These are phyloP conservation scores for Fusarium odoratissimum DNA, from an alignment of 2,329 filamentous ascomycete genomes.

Conservation along the genomic window DNA sequence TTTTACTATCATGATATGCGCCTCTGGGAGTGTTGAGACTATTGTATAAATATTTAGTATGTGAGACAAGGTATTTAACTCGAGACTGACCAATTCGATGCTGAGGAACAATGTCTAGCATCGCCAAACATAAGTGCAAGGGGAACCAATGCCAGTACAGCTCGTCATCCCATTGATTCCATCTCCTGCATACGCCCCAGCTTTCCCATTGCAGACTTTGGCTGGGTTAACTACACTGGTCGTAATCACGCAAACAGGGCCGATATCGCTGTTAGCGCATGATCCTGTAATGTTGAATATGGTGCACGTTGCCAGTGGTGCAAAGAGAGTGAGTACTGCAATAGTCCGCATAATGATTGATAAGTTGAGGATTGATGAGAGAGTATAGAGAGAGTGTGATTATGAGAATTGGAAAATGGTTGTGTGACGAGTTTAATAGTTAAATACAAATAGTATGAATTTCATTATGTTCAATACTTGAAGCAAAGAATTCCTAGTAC, in stretches of 20 bases:
- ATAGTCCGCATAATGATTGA: background rate
- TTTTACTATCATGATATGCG: accelerated
- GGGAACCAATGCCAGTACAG: background rate
- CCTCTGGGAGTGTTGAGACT: too few relatives aligned
- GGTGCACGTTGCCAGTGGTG: background rate
- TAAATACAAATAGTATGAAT: background rate
- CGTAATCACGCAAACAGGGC: background rate
- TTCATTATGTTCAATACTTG: accelerated
- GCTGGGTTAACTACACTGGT: background rate
- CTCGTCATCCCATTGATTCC: background rate
- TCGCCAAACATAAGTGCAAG: slow-evolving; percentile 3
- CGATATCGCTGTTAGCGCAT: background rate
- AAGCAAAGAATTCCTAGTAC: too few relatives aligned
- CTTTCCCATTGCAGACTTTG: background rate
- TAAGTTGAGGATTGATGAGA: background rate
- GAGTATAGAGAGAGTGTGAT: background rate
- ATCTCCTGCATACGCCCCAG: background rate
- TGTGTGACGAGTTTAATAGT: too few relatives aligned
- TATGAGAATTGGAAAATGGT: accelerated
- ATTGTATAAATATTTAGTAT: background rate
- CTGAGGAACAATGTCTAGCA: background rate
- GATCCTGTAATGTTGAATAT: background rate
- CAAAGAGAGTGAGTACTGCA: background rate
- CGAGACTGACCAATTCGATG: background rate
- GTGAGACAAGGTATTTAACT: accelerated